Conservation (phyloP, 805 yeast species). For the Citeromyces matritensis region DNA sequence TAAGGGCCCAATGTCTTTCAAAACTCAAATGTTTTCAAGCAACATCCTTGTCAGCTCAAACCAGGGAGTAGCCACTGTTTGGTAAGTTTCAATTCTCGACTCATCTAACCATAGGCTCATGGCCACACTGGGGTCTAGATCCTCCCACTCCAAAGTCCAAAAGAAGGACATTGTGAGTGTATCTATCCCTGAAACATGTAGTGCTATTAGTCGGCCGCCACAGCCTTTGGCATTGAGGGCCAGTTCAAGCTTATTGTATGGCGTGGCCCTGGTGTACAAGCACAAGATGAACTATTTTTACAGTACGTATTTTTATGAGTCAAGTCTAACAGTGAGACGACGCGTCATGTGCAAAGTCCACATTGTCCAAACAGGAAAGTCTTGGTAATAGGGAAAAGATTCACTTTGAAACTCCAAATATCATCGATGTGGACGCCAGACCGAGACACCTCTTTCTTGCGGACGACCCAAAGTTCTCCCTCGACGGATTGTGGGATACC, state of each 20-base stretch:
- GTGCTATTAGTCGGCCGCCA: conserved; percentile 9
- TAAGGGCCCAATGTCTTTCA: no score
- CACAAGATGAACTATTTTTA: conserved; percentile 31
- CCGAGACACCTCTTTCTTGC: conserved; percentile 5
- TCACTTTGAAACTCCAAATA: background rate
- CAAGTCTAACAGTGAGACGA: conserved; percentile 1
- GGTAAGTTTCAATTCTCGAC: conserved; percentile 8
- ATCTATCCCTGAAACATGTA: conserved; percentile 27
- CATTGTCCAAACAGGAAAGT: conserved; percentile 1
- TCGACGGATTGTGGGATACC: conserved; percentile 5
- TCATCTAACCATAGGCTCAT: conserved; percentile 10
- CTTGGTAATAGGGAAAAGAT: conserved; percentile 1
- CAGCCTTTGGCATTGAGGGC: conserved; percentile 14
- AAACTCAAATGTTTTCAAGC: no score
- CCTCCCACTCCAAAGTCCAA: conserved; percentile 9
- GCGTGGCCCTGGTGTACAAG: conserved; percentile 29
- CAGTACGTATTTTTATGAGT: conserved; percentile 7
- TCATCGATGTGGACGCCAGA: background rate
- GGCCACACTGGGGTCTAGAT: conserved; percentile 13
- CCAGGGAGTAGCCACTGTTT: conserved; percentile 12
- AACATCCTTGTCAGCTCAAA: no score
- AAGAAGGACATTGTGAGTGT: conserved; percentile 16
- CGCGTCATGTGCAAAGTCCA: conserved; percentile 2
- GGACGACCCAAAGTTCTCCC: conserved; percentile 24
- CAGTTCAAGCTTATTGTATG: conserved; percentile 28